phyloP scores from a whole-genome alignment of 2,329 filamentous ascomycete genomes.

The Zalaria obscura region DNA sequence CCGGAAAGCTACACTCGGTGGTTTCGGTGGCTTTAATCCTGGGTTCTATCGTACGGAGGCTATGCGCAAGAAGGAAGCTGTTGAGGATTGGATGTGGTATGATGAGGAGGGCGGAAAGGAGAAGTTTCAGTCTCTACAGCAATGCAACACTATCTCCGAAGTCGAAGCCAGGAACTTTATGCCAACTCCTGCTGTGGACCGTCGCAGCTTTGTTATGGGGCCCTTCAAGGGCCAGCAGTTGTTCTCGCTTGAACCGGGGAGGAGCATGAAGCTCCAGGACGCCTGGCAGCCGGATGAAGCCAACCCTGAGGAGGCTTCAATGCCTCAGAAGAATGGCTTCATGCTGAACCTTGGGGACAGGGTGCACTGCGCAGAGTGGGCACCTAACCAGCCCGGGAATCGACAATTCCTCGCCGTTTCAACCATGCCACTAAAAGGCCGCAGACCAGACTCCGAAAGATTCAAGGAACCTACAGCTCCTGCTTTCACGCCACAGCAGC shows the following conservation, averaged over 20 bases:
- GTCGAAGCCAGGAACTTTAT: slow-evolving; percentile 30
- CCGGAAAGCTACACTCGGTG: slow-evolving; percentile 19
- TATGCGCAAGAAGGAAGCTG: slow-evolving; percentile 29
- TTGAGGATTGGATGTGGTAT: slow-evolving; percentile 40
- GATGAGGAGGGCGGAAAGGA: slow-evolving; percentile 24
- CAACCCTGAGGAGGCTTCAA: slow-evolving; percentile 9
- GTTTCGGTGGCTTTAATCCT: slow-evolving; percentile 23
- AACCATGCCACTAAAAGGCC: slow-evolving; percentile 14
- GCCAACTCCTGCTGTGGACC: slow-evolving; percentile 14
- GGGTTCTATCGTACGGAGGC: slow-evolving; percentile 29
- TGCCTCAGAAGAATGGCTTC: slow-evolving; percentile 32
- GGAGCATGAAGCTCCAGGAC: slow-evolving; percentile 30
- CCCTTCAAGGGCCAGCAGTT: slow-evolving; percentile 28
- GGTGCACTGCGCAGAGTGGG: slow-evolving; percentile 36
- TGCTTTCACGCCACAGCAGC: slow-evolving; percentile 35
- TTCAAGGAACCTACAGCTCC: slow-evolving; percentile 23
- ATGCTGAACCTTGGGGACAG: slow-evolving; percentile 41
- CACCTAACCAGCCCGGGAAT: slow-evolving; percentile 23
- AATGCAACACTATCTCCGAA: slow-evolving; percentile 17
- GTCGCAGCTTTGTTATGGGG: slow-evolving; percentile 36
- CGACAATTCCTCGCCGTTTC: slow-evolving; percentile 42
- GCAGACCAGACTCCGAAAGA: slow-evolving; percentile 20
- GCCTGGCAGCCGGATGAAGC: slow-evolving; percentile 22
- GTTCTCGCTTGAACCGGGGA: slow-evolving; percentile 26
- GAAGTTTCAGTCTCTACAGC: slow-evolving; percentile 29